These are phyloP conservation scores for Anisodus acutangulus DNA, from an alignment of 257 asterid genomes.

Conservation along the genomic window DNA sequence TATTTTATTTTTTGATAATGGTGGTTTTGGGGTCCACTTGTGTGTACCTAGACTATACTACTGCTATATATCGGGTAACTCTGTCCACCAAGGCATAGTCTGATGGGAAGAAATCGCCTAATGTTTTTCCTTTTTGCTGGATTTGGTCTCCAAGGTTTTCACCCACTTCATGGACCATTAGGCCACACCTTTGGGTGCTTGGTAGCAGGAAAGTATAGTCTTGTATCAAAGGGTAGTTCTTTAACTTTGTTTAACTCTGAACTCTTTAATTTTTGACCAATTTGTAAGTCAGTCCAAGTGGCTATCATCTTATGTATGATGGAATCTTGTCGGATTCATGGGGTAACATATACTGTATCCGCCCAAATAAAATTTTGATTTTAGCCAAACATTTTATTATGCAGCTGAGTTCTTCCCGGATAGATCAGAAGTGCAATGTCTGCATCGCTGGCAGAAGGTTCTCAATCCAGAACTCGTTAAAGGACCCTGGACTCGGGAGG, in stretches of 20 bases:
- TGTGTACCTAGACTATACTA: background rate
- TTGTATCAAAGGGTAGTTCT: slow-evolving; percentile 3
- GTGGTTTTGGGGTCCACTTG: background rate
- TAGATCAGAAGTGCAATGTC: slow-evolving; percentile 99
- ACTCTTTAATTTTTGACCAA: background rate
- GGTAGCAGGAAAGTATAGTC: slow-evolving; percentile 19
- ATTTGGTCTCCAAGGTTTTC: background rate
- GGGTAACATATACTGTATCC: background rate
- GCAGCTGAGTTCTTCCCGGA: slow-evolving; percentile 95
- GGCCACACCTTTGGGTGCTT: background rate
- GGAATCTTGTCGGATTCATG: background rate
- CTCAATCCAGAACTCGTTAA: slow-evolving; percentile 97
- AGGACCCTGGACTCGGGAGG: slow-evolving; percentile 99
- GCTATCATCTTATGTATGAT: background rate
- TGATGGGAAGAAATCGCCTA: background rate
- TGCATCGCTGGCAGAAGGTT: slow-evolving; percentile 99
- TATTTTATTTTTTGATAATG: background rate
- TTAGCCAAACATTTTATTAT: slow-evolving; percentile 34
- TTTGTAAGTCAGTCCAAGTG: slow-evolving; percentile 1
- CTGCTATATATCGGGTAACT: background rate
- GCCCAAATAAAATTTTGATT: slow-evolving; percentile 7
- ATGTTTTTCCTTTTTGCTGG: background rate
- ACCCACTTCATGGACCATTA: background rate
- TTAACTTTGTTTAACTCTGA: slow-evolving; percentile 10
- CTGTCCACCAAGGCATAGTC: background rate